Evolutionary conservation across 345 rosid genomes (phyloP), one percentile per base, ranked within the genome.

Genomic region (Populus nigra): DNA sequence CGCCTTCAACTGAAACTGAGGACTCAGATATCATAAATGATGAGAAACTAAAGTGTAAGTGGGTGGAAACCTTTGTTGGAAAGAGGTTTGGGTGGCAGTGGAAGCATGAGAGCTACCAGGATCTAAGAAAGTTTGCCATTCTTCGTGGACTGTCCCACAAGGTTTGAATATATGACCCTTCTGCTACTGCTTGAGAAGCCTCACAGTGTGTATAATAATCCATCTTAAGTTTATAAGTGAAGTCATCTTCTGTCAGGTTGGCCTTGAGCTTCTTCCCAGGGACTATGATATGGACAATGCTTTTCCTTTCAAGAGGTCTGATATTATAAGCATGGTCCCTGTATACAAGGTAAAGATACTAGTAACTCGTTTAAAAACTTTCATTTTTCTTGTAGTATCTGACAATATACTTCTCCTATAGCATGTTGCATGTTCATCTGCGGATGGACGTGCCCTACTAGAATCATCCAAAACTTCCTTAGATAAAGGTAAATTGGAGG

Each of bases 371-470:
- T 67, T 57, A 47, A 61, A 76, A 73, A 65, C 9, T 20, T 38
- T 3, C 27, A 59, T 47, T 31, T 71, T 62, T 68, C 45, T 61
- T 71, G 2, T 31, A 23, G 27, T 45, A 27, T 65, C 68, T 75
- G 65, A 76, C 67, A 68, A 71, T 70, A 72, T 79, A 78, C 76
- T 78, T 84, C 45, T 75, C 35, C 67, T 55, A 36, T 79, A 82
- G 85, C 85, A 82, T 78, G 82, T 82, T 78, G 79, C 80, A 78
- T 82, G 85, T 62, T 82, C 85, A 66, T 82, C 85, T 71, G 85
- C 85, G 1, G 85, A 78, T 78, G 85, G 85, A 20, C 85, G 82
- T 41, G 78, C 85, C 12, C 65, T 82, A 35, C 53, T 82, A 72
- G 82, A 82, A 72, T 82, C 82, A 55, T 82, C 82, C 18, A 82